phyloP scores from a whole-genome alignment of 768 basidiomycete species.

The Macrolepiota dolichaula region DNA sequence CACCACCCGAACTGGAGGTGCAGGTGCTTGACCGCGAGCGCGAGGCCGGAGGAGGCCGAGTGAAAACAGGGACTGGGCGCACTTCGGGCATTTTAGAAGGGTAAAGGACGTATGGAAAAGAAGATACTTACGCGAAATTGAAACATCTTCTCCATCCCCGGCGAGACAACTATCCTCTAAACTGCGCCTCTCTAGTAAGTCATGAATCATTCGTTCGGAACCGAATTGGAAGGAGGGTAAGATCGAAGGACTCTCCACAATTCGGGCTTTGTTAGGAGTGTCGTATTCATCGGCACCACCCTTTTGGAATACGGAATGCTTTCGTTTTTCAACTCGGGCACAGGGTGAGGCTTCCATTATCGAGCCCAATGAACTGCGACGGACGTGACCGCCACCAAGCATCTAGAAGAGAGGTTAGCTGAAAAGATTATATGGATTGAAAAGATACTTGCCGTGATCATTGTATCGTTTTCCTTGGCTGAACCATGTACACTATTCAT shows the following conservation, averaged over 20 bases:
- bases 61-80: conserved; percentile 53
- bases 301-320: conserved; percentile 40
- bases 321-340: conserved; percentile 60
- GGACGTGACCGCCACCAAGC: conserved; percentile 75
- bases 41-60: conserved; percentile 46
- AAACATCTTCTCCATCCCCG: conserved; percentile 64
- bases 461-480: conserved; percentile 70
- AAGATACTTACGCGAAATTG: conserved; percentile 44
- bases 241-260: conserved; percentile 64
- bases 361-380: conserved; percentile 64
- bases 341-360: conserved; percentile 71
- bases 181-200: conserved; percentile 62
- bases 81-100: conserved; percentile 28
- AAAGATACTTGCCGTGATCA: conserved; percentile 60
- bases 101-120: neutral
- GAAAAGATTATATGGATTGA: conserved; percentile 10
- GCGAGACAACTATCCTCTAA: conserved; percentile 62
- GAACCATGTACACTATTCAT: conserved; percentile 46
- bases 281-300: conserved; percentile 28
- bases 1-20: conserved; percentile 62
- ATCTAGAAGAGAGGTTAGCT: conserved; percentile 41
- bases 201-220: conserved; percentile 64
- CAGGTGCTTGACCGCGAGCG: conserved; percentile 69
- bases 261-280: conserved; percentile 43
- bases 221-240: conserved; percentile 68